Evolutionary conservation across 164 flowering plant genomes (phyloP).

Genomic region (Litsea cubeba): DNA sequence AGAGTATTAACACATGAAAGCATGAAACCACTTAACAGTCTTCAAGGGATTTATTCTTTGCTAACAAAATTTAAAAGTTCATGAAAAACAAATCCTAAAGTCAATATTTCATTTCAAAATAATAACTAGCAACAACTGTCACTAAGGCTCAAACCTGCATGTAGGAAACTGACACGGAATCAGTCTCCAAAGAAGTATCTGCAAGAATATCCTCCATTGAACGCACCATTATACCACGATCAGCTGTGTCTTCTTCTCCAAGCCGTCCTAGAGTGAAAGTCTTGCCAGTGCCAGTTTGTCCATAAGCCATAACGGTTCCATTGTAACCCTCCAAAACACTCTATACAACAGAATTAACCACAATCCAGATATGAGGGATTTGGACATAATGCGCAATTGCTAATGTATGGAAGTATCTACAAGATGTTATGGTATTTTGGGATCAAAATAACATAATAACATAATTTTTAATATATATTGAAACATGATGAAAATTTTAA

Average conservation of each 20-base stretch:
- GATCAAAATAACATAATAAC: too few relatives aligned
- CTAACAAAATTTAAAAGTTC: neutral
- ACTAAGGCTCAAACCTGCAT: conserved; percentile 61
- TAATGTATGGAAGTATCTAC: too few relatives aligned
- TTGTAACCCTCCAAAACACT: conserved; percentile 97
- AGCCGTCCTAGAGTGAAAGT: conserved; percentile 95
- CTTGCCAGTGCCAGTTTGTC: conserved; percentile 98
- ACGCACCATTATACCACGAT: conserved; percentile 96
- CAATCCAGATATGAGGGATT: neutral
- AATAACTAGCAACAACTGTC: neutral
- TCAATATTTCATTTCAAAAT: neutral
- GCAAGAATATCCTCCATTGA: conserved; percentile 92
- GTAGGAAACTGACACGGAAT: conserved; percentile 79
- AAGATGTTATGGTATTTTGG: too few relatives aligned
- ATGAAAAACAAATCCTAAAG: neutral
- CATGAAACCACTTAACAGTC: neutral
- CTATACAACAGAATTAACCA: conserved; percentile 34
- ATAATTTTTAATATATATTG: too few relatives aligned
- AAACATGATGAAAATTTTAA: neutral
- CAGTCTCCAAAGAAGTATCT: conserved; percentile 63
- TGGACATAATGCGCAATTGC: neutral
- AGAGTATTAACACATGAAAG: neutral
- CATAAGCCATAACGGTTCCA: conserved; percentile 99
- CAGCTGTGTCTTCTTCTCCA: conserved; percentile 89
- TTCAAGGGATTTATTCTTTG: neutral